Base-by-base conservation (phyloP, 805 yeast species). In the Metahyphopichia silvanorum region DNA sequence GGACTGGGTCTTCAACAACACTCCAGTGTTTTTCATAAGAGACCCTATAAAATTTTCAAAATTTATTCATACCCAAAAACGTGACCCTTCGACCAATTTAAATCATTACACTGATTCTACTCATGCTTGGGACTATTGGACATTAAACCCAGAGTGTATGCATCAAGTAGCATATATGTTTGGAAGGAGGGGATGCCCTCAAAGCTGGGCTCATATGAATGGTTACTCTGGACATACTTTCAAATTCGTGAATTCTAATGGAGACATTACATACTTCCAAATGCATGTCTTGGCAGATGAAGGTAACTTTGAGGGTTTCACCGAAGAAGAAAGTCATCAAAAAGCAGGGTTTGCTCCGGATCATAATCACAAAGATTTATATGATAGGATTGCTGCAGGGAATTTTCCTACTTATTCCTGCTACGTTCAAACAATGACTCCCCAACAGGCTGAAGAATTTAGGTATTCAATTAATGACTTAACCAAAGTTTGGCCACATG, bases 1-100 rank as follows among this genome's bases (percentile, higher is more conserved):
- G 47, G 86, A 79, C 62, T 79, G 82, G 82, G 86, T 79, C 14
- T 77, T 76, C 66, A 80, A 78, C 63, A 80, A 80, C 62, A 80
- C 86, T 14, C 86, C 86, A 10, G 67, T 79, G 17, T 78, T 78
- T 53, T 78, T 78, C 60, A 63, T 79, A 38, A 67, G 84, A 41
- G 80, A 78, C 56, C 83, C 83, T 22, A 55, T 70, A 26, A 77
- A 78, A 64, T 79, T 79, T 64, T 79, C 82, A 7, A 67, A 68
- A 44, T 77, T 78, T 52, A 78, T 79, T 46, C 85, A 79, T 63
- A 75, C 85, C 15, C 85, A 78, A 59, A 79, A 79, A 70, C 73
- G 86, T 47, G 69, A 77, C 58, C 86, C 86, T 13, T 69, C 74
- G 47, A 78, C 84, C 14, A 40, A 49, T 37, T 56, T 77, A 48